These are phyloP conservation scores for Cutaneotrichosporon spelunceum DNA, from an alignment of 1,284 basidiomycete genomes.

Conservation along the genomic window DNA sequence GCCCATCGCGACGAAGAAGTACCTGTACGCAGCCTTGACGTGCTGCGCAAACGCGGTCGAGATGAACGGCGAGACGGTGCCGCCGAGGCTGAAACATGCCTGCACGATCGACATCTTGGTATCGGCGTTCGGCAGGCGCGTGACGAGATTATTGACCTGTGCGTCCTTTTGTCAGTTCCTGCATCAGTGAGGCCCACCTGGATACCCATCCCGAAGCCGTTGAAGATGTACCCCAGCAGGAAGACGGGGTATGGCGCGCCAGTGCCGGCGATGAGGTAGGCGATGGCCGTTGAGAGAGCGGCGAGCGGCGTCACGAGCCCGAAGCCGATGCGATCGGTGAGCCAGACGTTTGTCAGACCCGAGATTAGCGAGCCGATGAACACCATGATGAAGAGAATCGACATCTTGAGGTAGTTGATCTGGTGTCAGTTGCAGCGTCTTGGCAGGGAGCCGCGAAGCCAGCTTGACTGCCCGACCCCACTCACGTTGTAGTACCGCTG, in stretches of 20 bases:
- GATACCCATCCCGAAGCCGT: conserved; percentile 18
- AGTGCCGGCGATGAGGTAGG: conserved; percentile 14
- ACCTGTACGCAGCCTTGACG: conserved; percentile 15
- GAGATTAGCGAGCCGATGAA: conserved; percentile 16
- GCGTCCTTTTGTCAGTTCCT: conserved; percentile 17
- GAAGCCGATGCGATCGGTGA: conserved; percentile 61
- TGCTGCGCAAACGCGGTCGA: conserved; percentile 59
- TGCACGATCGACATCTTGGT: conserved; percentile 27
- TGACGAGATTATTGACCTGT: conserved; percentile 24
- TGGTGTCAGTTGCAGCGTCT: neutral
- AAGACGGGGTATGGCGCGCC: conserved; percentile 18
- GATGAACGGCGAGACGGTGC: conserved; percentile 60
- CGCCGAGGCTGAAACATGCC: conserved; percentile 56
- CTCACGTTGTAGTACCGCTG: conserved; percentile 24
- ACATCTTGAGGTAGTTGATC: conserved; percentile 27
- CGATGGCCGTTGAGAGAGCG: conserved; percentile 12
- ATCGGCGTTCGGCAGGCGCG: conserved; percentile 21
- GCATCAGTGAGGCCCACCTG: neutral
- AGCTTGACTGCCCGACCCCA: neutral
- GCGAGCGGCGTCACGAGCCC: conserved; percentile 55
- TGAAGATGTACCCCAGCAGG: conserved; percentile 16
- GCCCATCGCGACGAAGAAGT: conserved; percentile 23
- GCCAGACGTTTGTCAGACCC: conserved; percentile 54
- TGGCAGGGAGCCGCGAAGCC: neutral
- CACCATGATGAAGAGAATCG: conserved; percentile 15